Base-by-base conservation (phyloP, 2,329 filamentous ascomycete species). In the Cladosporium sp. region DNA sequence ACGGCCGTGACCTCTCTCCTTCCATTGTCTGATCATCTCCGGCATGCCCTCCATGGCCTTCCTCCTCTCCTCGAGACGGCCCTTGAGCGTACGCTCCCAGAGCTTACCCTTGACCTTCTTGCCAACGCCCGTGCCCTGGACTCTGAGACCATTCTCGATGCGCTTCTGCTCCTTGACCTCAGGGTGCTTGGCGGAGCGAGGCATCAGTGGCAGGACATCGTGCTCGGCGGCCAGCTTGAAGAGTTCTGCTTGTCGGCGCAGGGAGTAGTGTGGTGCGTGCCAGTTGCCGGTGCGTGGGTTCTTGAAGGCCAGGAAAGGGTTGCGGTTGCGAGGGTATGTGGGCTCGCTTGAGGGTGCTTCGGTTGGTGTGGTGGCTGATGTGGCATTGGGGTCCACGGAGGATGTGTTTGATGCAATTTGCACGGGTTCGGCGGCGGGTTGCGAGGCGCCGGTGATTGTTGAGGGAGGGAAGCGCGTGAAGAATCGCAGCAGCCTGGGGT, bases 1-100 rank as follows among this genome's bases (percentile, higher is more conserved):
- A 72, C 86, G 79, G 67, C 88, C 87, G 74, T 90, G 87, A 64
- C 88, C 87, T 79, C 94, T 90, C 84, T 89, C 87, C 78, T 96
- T 96, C 94, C 93, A 99, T 74, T 89, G 82, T 75, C 88, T 85
- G 73, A 99, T 90, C 79, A 97, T 84, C 70, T 88, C 85, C 64
- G 93, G 92, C 94, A 99, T 99, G 61, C 88, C 87, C 79, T 95
- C 75, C 90, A 97, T 97, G 60, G 94, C 94, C 75, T 90, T 84
- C 82, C 88, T 89, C 77, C 92, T 87, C 78, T 89, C 86, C 74
- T 96, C 91, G 83, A 97, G 85, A 81, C 87, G 86, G 62, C 83
- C 81, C 77, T 89, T 87, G 79, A 97, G 80, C 69, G 88, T 88
- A 72, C 94, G 85, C 81, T 99, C 94, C 85, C 92, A 90, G 68